phyloP scores from a whole-genome alignment of 768 basidiomycete species.

The Cantharellus cinnabarinus region DNA sequence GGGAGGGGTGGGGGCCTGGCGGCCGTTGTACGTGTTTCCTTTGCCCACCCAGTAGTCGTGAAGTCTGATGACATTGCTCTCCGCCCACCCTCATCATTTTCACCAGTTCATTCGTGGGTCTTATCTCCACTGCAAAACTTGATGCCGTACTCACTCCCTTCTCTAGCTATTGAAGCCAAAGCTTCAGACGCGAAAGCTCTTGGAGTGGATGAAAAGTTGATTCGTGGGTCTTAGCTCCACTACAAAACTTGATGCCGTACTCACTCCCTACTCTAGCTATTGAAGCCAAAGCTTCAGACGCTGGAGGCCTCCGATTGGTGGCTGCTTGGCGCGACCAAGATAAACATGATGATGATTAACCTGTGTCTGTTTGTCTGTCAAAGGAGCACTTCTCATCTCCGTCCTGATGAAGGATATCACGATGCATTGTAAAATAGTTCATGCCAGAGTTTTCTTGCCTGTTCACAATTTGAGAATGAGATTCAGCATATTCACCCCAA shows the following conservation, averaged over 20 bases:
- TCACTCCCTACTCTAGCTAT: neutral
- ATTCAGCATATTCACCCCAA: no score
- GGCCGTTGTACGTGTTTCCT: neutral
- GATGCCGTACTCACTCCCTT: neutral
- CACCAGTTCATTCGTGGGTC: neutral
- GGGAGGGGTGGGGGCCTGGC: neutral
- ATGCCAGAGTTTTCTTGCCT: no score
- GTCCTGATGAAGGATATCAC: no score
- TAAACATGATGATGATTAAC: no score
- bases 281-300: neutral
- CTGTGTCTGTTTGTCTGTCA: no score
- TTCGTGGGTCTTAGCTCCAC: neutral
- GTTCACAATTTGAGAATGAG: no score
- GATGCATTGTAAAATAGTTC: no score
- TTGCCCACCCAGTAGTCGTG: neutral
- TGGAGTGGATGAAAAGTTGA: neutral
- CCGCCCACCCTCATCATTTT: neutral
- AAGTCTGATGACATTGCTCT: no score
- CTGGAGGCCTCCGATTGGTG: neutral
- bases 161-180: neutral
- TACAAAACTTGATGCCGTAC: neutral
- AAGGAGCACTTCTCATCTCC: no score
- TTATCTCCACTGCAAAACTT: neutral
- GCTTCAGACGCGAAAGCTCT: neutral
- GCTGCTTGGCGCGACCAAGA: neutral